phyloP scores from a whole-genome alignment of 2,329 filamentous ascomycete species.

The Myriosclerotinia scirpicola region DNA sequence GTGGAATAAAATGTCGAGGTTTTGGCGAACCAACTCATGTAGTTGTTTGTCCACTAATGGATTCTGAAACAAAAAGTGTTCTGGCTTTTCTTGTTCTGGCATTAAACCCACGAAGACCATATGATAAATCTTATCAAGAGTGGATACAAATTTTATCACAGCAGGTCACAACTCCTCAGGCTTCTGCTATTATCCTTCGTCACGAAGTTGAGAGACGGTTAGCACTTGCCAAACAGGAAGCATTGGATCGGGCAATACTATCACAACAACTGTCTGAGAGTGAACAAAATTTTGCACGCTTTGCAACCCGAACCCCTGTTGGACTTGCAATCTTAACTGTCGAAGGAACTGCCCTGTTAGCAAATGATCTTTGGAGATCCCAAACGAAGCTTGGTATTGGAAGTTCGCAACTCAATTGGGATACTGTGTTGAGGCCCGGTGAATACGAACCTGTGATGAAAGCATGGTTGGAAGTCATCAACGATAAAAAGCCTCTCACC shows the following conservation, averaged over 20 bases:
- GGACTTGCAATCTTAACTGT: conserved; percentile 70
- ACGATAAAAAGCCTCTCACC: not conserved
- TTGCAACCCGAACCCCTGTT: conserved; percentile 71
- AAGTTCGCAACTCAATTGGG: conserved; percentile 11
- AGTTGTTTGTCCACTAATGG: conserved; percentile 77
- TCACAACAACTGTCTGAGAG: conserved; percentile 63
- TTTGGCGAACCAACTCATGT: conserved; percentile 68
- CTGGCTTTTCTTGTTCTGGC: conserved; percentile 43
- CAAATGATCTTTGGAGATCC: conserved; percentile 28
- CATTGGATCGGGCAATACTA: conserved; percentile 65
- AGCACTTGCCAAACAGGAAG: conserved; percentile 48
- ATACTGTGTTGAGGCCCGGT: conserved; percentile 12
- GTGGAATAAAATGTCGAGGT: conserved; percentile 66
- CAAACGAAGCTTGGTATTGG: conserved; percentile 24
- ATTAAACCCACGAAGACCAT: conserved; percentile 74
- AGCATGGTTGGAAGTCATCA: conserved; percentile 22
- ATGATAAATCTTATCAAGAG: conserved; percentile 70
- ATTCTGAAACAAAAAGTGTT: conserved; percentile 63
- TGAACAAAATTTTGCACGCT: conserved; percentile 65
- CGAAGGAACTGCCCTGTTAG: conserved; percentile 50
- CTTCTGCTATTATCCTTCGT: conserved; percentile 62
- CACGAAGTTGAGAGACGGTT: conserved; percentile 4
- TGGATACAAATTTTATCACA: conserved; percentile 43
- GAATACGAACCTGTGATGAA: not conserved
- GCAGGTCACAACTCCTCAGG: conserved; percentile 63